Base-by-base conservation (phyloP, 306 rosid genomes). In the Aeschynomene evenia region DNA sequence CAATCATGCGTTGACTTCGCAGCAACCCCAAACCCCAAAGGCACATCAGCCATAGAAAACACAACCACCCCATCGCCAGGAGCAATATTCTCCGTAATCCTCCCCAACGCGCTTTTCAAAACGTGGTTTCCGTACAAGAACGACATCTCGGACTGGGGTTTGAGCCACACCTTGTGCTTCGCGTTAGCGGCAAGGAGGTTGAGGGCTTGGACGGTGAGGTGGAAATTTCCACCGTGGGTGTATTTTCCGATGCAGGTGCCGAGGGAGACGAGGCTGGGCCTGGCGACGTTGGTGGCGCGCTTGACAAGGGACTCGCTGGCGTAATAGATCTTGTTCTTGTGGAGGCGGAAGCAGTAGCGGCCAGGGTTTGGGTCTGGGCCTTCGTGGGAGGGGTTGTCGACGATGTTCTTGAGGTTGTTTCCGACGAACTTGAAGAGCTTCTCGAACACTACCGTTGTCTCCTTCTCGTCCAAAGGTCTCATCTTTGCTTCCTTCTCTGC, bases 1-100 rank as follows among this genome's bases (percentile, higher is more conserved):
- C 98, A 94, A 52, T 90, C 98, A 86, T 90, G 97, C 0, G 97
- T 88, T 0, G 96, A 88, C 81, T 90, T 90, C 1, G 98, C 96
- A 0, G 96, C 88, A 7, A 94, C 23, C 6, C 98, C 98, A 19
- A 94, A 94, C 7, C 98, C 98, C 73, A 94, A 71, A 0, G 97
- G 95, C 21, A 90, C 89, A 64, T 94, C 98, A 0, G 98, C 72
- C 97, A 90, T 90, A 6, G 96, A 90, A 49, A 90, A 94, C 15
- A 94, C 92, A 4, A 90, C 90, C 10, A 94, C 97, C 1, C 98
- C 97, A 51, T 94, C 97, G 4, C 97, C 97, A 0, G 92, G 72
- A 9, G 76, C 69, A 37, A 94, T 88, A 22, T 72, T 88, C 40
- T 94, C 98, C 1, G 96, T 90, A 59, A 94, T 88, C 80, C 97